Conservation (phyloP, 2,329 filamentous ascomycete genomes). For the Trichoderma hamatum region DNA sequence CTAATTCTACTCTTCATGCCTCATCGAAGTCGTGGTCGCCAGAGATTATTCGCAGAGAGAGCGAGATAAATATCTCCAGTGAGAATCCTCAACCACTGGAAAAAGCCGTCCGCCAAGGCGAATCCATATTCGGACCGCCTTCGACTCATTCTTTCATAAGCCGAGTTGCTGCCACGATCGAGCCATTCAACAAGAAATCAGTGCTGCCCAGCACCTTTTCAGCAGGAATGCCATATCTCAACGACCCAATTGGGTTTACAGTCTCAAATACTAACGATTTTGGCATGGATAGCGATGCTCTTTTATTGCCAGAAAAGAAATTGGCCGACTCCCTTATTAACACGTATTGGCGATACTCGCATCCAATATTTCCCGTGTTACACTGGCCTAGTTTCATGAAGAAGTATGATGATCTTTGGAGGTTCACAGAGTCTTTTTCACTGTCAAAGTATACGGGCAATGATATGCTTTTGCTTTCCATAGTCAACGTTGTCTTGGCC, state of each 20-base stretch:
- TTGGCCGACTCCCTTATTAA: conserved; percentile 5
- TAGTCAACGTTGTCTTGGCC: conserved; percentile 3
- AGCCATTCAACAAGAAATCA: neutral
- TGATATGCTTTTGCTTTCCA: conserved; percentile 3
- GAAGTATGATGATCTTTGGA: conserved; percentile 14
- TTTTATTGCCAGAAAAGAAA: conserved; percentile 6
- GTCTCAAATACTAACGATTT: conserved; percentile 10
- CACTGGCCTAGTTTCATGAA: conserved; percentile 5
- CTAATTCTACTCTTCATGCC: neutral
- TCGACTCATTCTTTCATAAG: conserved; percentile 19
- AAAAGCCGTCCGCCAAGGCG: neutral
- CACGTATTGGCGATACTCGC: conserved; percentile 11
- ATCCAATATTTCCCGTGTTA: conserved; percentile 1
- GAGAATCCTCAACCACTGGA: neutral
- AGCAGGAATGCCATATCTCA: neutral
- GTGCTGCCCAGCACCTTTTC: neutral
- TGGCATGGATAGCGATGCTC: neutral
- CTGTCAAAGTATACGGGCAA: conserved; percentile 3
- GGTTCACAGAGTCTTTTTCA: neutral
- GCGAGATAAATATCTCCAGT: no score
- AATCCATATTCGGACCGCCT: conserved; percentile 8
- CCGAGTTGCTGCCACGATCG: conserved; percentile 14
- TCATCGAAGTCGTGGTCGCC: conserved; percentile 1
- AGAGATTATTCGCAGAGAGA: neutral
- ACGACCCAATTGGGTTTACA: conserved; percentile 16